A percentile compares a stretch with the other conserved stretches of the same genome.
Conservation (phyloP, 495 filamentous ascomycete genomes). For the Penicillium dipodomyicola region DNA sequence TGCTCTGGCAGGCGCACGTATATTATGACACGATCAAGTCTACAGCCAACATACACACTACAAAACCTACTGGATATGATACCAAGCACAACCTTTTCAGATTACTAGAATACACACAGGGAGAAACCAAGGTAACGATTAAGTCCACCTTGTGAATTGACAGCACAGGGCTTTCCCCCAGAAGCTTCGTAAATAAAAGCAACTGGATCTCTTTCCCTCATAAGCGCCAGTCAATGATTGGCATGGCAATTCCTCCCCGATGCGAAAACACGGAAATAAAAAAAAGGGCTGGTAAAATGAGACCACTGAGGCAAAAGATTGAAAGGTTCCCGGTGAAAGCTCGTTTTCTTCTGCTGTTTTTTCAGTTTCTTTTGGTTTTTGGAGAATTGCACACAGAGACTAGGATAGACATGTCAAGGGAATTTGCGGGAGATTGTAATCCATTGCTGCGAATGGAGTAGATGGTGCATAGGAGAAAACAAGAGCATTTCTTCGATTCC, state of each 20-base stretch:
- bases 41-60: slow-evolving; percentile 9
- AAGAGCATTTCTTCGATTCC: slow-evolving; percentile 25
- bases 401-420: slow-evolving; percentile 52
- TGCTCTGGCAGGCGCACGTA: neutral
- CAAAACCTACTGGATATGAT: slow-evolving; percentile 12
- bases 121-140: slow-evolving; percentile 57
- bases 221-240: slow-evolving; percentile 71
- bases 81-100: slow-evolving; percentile 40
- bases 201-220: slow-evolving; percentile 95
- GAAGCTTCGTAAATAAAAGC: slow-evolving; percentile 41
- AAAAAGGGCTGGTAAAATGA: slow-evolving; percentile 29
- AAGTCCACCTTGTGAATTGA: slow-evolving; percentile 61
- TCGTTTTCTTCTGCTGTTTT: slow-evolving; percentile 43
- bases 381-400: slow-evolving; percentile 40
- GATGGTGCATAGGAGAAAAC: slow-evolving; percentile 28
- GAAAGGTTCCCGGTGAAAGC: slow-evolving; percentile 35
- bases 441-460: slow-evolving; percentile 28
- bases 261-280: slow-evolving; percentile 32
- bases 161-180: slow-evolving; percentile 96
- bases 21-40: neutral
- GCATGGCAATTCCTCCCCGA: slow-evolving; percentile 46
- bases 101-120: slow-evolving; percentile 47
- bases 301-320: slow-evolving; percentile 32
- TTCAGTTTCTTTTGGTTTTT: slow-evolving; percentile 40
- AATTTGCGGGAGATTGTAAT: slow-evolving; percentile 28